phyloP scores from a whole-genome alignment of 257 asterid species.

The Handroanthus guayacan region DNA sequence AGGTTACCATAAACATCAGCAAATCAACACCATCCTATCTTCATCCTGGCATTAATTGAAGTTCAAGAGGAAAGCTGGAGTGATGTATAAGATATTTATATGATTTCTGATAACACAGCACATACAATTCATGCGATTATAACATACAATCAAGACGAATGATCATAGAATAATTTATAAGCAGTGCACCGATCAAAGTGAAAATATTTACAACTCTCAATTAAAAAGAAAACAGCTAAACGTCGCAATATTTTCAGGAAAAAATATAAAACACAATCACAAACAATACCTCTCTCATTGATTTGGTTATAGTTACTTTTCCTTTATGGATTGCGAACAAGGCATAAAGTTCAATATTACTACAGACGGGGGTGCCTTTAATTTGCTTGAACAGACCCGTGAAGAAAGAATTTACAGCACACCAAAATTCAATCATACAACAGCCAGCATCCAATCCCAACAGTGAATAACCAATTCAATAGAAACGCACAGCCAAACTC shows the following conservation, averaged over 20 bases:
- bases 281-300: neutral
- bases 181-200: slow-evolving; percentile 12
- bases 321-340: slow-evolving; percentile 3
- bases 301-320: neutral
- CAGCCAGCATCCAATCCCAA: slow-evolving; percentile 33
- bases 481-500: slow-evolving; percentile 19
- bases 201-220: slow-evolving; percentile 1
- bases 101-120: slow-evolving; percentile 15
- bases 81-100: neutral
- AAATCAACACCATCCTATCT: slow-evolving; percentile 22
- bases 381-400: slow-evolving; percentile 28
- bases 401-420: neutral
- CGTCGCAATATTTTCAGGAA: slow-evolving; percentile 6
- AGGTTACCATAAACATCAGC: slow-evolving; percentile 15
- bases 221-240: slow-evolving; percentile 16
- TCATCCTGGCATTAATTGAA: neutral
- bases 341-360: neutral
- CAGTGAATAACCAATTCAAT: slow-evolving; percentile 12
- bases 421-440: slow-evolving; percentile 33
- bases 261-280: no score
- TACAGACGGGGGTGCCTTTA: neutral
- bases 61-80: slow-evolving; percentile 15
- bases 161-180: neutral
- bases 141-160: slow-evolving; percentile 13
- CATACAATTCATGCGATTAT: neutral